Conservation (phyloP, 2,329 filamentous ascomycete species). For the Emergomyces pasteurianus region DNA sequence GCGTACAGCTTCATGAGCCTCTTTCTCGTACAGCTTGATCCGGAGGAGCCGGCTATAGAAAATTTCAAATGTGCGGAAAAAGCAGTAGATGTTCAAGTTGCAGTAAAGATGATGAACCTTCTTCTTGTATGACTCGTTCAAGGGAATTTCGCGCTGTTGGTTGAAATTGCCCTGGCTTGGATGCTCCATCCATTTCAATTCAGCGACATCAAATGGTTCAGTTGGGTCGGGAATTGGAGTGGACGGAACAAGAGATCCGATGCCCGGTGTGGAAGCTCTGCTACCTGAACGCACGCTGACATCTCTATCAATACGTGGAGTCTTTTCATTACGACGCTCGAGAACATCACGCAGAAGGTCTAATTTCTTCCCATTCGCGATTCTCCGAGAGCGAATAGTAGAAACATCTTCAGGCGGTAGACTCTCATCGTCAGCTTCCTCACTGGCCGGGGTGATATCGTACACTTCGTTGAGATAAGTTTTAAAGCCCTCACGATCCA, state of each 20-base stretch:
- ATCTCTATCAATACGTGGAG: slow-evolving; percentile 61
- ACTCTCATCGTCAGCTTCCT: slow-evolving; percentile 65
- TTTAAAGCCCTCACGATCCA: slow-evolving; percentile 57
- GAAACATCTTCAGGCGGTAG: slow-evolving; percentile 51
- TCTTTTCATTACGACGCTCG: slow-evolving; percentile 62
- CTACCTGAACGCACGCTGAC: slow-evolving; percentile 66
- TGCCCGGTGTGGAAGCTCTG: slow-evolving; percentile 80
- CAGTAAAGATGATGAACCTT: slow-evolving; percentile 81
- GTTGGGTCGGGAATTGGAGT: slow-evolving; percentile 18
- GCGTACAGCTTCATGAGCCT: slow-evolving; percentile 60
- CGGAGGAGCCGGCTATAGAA: slow-evolving; percentile 73
- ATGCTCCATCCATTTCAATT: slow-evolving; percentile 49
- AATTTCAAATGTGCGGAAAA: slow-evolving; percentile 87
- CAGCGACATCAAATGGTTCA: slow-evolving; percentile 40
- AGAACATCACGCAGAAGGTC: slow-evolving; percentile 73
- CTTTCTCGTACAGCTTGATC: slow-evolving; percentile 66
- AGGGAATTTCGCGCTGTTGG: slow-evolving; percentile 49
- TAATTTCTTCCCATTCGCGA: slow-evolving; percentile 52
- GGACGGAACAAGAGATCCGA: slow-evolving; percentile 39
- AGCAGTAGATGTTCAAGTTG: slow-evolving; percentile 85
- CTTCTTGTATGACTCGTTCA: slow-evolving; percentile 69
- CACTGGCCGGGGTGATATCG: slow-evolving; percentile 60
- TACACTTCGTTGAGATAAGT: slow-evolving; percentile 57
- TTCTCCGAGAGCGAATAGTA: slow-evolving; percentile 55
- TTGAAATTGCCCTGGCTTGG: slow-evolving; percentile 44